Base-by-base conservation (phyloP, 208 protist genomes). In the Paratrypanosoma confusum region DNA sequence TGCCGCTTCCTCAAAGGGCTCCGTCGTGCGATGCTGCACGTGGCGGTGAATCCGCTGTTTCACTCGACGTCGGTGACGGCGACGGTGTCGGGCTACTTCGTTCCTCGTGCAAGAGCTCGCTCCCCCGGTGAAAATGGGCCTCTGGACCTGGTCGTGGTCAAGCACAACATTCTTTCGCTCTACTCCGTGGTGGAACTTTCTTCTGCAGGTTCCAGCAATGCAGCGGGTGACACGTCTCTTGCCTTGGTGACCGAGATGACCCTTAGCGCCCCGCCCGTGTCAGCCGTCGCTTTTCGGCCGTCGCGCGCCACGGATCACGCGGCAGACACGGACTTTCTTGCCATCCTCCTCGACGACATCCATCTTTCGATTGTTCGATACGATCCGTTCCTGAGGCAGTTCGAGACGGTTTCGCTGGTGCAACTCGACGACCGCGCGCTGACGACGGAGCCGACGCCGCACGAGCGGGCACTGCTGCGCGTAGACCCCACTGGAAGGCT, bases 291-390 rank as follows among this genome's bases (percentile, higher is more conserved):
- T 3, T 92, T 75, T 42, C 71, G 73, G 1, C 83, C 83, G 2
- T 46, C 63, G 3, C 65, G 64, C 1, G 50, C 65, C 16, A 17
- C 45, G 3, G n/a, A n/a, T n/a, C n/a, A n/a, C n/a, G n/a, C n/a
- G n/a, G n/a, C n/a, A n/a, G n/a, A n/a, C n/a, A 50, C 74, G 4
- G 84, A 93, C 50, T 35, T 86, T 31, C 26, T 93, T 1, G 75
- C 62, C 1, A 52, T 87, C 25, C 68, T 83, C 13, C 75, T 93
- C 44, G 81, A 89, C 41, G 75, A 93, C 47, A 79, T 79, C 37
- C 84, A 90, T 59, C 42, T 89, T 14, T 90, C 84, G 1, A 70
- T 93, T 43, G 27, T 93, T 14, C 57, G 69, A 37, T 86, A 74
- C 42, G 75, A 90, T 63, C 50, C 76, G 1, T 13, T 78, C 3